These are phyloP conservation scores for Arthonia radiata DNA, from an alignment of 495 filamentous ascomycete genomes.

Conservation along the genomic window DNA sequence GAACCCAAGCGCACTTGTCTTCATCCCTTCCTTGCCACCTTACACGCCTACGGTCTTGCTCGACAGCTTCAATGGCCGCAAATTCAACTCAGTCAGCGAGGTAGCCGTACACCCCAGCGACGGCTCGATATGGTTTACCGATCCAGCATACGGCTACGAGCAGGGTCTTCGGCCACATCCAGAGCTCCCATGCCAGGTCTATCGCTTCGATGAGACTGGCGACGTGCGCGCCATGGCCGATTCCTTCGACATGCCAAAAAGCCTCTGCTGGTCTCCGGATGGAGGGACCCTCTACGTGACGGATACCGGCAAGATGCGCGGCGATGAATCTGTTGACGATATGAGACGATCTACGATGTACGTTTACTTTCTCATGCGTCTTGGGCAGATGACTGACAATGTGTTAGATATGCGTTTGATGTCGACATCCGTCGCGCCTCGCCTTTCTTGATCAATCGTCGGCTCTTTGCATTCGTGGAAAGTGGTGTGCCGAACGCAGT, in stretches of 20 bases:
- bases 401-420: conserved; percentile 7
- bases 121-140: conserved; percentile 36
- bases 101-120: conserved; percentile 24
- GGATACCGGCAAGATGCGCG: conserved; percentile 16
- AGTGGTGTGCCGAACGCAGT: conserved; percentile 29
- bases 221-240: conserved; percentile 25
- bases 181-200: conserved; percentile 26
- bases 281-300: conserved; percentile 27
- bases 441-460: conserved; percentile 22
- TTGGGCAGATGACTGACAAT: too few relatives aligned
- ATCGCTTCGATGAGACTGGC: conserved; percentile 22
- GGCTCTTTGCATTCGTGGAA: conserved; percentile 32
- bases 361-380: too few relatives aligned
- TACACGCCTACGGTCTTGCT: too few relatives aligned
- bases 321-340: background rate
- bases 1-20: too few relatives aligned
- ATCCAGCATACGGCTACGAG: conserved; percentile 33
- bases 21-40: too few relatives aligned
- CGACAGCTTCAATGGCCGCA: conserved; percentile 28
- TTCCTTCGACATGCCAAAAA: conserved; percentile 29
- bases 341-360: conserved; percentile 9
- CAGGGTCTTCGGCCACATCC: conserved; percentile 29
- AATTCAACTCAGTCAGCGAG: conserved; percentile 38
- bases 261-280: conserved; percentile 29
- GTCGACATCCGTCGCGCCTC: conserved; percentile 7